A percentile compares a stretch with the other conserved stretches of the same genome.
phyloP scores from a whole-genome alignment of 2,329 filamentous ascomycete genomes.

The Ophiostoma tasmaniense region DNA sequence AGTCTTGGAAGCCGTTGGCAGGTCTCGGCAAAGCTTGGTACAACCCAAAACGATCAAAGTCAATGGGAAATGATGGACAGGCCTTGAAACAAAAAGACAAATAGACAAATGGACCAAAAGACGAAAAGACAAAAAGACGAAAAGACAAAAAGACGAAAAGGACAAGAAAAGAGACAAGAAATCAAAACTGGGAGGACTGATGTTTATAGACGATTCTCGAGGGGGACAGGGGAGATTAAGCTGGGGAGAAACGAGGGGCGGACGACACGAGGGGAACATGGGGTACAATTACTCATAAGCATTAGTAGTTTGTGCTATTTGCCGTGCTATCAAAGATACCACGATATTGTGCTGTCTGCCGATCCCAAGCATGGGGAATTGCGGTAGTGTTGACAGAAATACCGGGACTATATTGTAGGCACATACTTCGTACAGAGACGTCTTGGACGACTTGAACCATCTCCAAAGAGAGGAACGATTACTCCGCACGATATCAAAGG shows the following conservation, averaged over 20 bases:
- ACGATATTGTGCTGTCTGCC: not conserved
- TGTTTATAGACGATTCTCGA: not conserved
- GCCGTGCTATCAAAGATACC: not conserved
- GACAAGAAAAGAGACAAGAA: not conserved
- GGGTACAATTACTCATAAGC: not conserved
- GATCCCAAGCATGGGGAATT: not conserved
- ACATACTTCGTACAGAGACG: no score
- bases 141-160: not conserved
- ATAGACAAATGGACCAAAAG: not conserved
- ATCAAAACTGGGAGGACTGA: not conserved
- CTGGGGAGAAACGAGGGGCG: not conserved
- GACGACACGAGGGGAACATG: not conserved
- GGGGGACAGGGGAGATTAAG: not conserved
- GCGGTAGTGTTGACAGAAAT: not conserved
- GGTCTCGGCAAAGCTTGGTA: constrained; percentile 3
- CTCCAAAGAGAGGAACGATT: not conserved
- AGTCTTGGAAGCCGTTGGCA: constrained; percentile 5
- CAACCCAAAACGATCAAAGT: not conserved
- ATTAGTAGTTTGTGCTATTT: not conserved
- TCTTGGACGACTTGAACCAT: not conserved
- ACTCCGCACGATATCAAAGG: not conserved
- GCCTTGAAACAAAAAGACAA: not conserved
- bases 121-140: not conserved
- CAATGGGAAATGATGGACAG: no score
- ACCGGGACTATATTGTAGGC: no score